Conservation (phyloP, 768 basidiomycete species). For the Russula virescens region DNA sequence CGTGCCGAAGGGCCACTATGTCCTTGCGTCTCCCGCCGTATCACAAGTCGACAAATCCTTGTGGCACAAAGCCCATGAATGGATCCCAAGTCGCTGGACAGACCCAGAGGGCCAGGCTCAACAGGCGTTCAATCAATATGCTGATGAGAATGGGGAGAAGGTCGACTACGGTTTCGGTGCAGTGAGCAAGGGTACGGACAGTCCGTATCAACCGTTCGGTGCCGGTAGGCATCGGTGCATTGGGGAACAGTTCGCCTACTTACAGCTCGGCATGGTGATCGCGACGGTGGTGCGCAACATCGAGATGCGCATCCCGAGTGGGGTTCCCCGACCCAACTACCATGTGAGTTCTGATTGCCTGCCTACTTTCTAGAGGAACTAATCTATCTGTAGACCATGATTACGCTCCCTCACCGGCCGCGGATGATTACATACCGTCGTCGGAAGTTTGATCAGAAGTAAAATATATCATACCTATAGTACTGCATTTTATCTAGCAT, state of each 20-base stretch:
- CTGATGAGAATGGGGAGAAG: constrained; percentile 76
- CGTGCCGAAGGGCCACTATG: constrained; percentile 84
- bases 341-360: constrained; percentile 50
- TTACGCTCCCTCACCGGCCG: constrained; percentile 77
- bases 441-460: constrained; percentile 47
- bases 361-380: background rate
- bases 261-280: constrained; percentile 85
- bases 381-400: constrained; percentile 67
- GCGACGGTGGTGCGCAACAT: constrained; percentile 69
- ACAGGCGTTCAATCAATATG: constrained; percentile 68
- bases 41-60: constrained; percentile 80
- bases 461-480: background rate
- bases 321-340: constrained; percentile 83
- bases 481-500: too few species aligned
- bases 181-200: constrained; percentile 93
- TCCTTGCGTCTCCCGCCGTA: constrained; percentile 83
- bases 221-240: constrained; percentile 95
- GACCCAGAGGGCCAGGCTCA: constrained; percentile 80
- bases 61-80: constrained; percentile 67
- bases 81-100: constrained; percentile 82
- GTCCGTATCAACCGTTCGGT: constrained; percentile 96
- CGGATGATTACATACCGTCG: constrained; percentile 61
- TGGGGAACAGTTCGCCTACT: constrained; percentile 94
- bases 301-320: constrained; percentile 61
- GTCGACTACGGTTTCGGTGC: constrained; percentile 95